Evolutionary conservation across 306 rosid species (phyloP), one percentile per base, ranked within the genome.

Genomic region (Gastrolobium villosum): DNA sequence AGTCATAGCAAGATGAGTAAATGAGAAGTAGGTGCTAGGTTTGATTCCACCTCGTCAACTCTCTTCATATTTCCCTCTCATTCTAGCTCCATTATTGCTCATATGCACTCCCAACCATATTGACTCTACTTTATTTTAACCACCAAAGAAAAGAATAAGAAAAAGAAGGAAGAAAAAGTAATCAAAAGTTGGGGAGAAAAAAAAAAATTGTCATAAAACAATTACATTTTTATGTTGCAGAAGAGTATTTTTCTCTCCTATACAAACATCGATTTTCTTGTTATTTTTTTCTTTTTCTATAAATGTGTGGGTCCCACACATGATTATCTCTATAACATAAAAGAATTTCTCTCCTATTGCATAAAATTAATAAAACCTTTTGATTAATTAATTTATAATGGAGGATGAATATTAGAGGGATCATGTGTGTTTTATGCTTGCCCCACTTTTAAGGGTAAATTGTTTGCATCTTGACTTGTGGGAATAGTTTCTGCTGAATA

Each of bases 361-460:
- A n/a, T n/a, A n/a, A n/a, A n/a, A n/a, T n/a, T n/a, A n/a, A n/a
- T n/a, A n/a, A n/a, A n/a, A n/a, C n/a, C n/a, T n/a, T n/a, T 66
- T 37, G 70, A 55, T 78, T 65, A 79, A 77, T 70, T 79, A 65
- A 44, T 76, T 54, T 79, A 20, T 20, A 77, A 74, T 65, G 74
- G 52, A 72, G 43, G 13, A 62, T 40, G 39, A 20, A 62, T 69
- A 26, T 62, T 49, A 61, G 56, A 37, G 78, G 70, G 81, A 78
- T 91, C 92, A 78, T 89, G 87, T 80, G 88, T 89, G 79, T 91
- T 79, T 1, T 85, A 81, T 88, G 88, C 83, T 88, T 86, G 91
- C 87, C 86, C 85, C 72, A 65, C 88, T 73, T 86, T 88, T 77
- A 46, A 82, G 79, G 87, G 89, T 74, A 88, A 78, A 78, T 64